phyloP scores from a whole-genome alignment of 345 rosid genomes.

The Erucastrum elatum region DNA sequence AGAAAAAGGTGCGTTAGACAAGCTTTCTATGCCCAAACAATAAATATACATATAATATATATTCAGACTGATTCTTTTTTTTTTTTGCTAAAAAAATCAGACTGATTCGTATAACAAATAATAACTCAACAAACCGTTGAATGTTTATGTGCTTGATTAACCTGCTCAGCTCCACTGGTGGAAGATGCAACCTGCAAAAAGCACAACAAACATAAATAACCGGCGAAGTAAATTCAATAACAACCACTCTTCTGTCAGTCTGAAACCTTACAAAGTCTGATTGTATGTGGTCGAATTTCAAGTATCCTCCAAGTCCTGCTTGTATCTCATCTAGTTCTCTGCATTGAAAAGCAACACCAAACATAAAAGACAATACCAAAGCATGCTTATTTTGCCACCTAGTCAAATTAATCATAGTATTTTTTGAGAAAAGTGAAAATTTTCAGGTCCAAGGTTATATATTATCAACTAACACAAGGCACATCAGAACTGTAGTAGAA shows the following conservation, averaged over 20 bases:
- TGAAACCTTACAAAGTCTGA: conserved; percentile 53
- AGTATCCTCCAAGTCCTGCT: conserved; percentile 46
- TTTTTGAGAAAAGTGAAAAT: not conserved
- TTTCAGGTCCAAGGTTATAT: not conserved
- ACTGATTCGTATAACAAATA: conserved; percentile 4
- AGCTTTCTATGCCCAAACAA: not conserved
- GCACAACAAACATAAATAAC: conserved; percentile 30
- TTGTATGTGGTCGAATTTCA: conserved; percentile 44
- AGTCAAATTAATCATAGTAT: not conserved
- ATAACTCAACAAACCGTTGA: conserved; percentile 50
- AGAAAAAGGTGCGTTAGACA: not conserved
- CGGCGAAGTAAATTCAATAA: conserved; percentile 10
- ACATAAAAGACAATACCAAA: conserved; percentile 20
- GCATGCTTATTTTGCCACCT: conserved; percentile 5
- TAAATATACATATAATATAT: too few relatives aligned
- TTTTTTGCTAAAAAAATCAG: not conserved
- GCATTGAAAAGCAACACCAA: conserved; percentile 37
- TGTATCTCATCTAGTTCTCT: conserved; percentile 76
- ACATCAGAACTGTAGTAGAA: conserved; percentile 7
- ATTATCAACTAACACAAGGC: conserved; percentile 12
- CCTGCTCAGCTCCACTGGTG: conserved; percentile 46
- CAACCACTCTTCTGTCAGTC: conserved; percentile 29
- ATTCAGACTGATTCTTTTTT: too few relatives aligned
- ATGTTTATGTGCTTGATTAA: conserved; percentile 44
- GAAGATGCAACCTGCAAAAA: conserved; percentile 51